These are phyloP conservation scores for Acacia pycnantha DNA, from an alignment of 331 rosid species.

Conservation along the genomic window DNA sequence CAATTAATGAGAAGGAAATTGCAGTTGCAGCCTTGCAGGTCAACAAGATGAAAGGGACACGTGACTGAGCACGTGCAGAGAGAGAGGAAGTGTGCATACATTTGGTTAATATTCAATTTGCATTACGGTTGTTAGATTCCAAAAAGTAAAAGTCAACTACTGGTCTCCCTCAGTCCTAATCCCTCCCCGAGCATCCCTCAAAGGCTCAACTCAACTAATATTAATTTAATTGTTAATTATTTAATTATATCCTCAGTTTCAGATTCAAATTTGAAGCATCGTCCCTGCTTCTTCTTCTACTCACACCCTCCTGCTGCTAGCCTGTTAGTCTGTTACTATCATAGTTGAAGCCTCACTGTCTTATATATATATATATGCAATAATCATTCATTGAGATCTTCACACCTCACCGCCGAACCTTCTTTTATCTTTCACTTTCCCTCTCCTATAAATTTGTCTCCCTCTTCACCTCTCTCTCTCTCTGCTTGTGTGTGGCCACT, in stretches of 20 bases:
- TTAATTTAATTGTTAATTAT: too few relatives aligned
- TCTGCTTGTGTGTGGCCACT: neutral
- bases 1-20: slow-evolving; percentile 19
- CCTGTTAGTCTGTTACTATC: neutral
- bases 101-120: neutral
- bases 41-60: slow-evolving; percentile 41
- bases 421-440: slow-evolving; percentile 36
- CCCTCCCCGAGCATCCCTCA: neutral
- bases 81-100: slow-evolving; percentile 22
- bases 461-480: neutral
- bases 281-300: slow-evolving; percentile 32
- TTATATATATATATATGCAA: too few relatives aligned
- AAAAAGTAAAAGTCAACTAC: slow-evolving; percentile 40
- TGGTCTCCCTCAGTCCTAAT: slow-evolving; percentile 50
- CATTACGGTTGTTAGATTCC: neutral
- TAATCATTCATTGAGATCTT: slow-evolving; percentile 39
- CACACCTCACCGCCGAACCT: slow-evolving; percentile 53
- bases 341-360: neutral
- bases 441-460: neutral
- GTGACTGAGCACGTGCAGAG: slow-evolving; percentile 43
- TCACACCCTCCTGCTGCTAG: neutral
- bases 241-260: neutral
- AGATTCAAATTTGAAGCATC: slow-evolving; percentile 41
- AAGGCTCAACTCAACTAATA: too few relatives aligned
- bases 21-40: neutral